Evolutionary conservation across 179 eudicot species (phyloP).

Genomic region (Nepenthes alata): DNA sequence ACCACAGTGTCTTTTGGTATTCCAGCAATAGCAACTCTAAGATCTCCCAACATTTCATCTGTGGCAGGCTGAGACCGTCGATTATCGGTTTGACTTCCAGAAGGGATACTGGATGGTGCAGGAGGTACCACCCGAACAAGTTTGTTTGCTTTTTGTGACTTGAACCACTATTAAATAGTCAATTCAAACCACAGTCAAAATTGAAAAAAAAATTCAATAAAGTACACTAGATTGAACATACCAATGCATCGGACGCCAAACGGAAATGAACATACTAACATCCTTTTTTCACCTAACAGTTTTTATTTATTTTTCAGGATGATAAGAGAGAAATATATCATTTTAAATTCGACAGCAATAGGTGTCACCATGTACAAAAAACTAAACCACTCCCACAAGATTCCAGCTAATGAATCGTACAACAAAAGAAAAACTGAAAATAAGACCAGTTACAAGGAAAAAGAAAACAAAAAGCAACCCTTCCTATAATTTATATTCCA

Average conservation of each 20-base stretch:
- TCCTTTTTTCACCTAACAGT: too few relatives aligned
- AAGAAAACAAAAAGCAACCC: neutral
- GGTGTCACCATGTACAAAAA: too few relatives aligned
- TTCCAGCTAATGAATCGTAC: too few relatives aligned
- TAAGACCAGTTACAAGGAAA: neutral
- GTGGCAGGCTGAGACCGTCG: conserved; percentile 34
- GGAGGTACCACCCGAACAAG: conserved; percentile 59
- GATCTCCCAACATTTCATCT: conserved; percentile 53
- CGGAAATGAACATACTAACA: too few relatives aligned
- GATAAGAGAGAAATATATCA: too few relatives aligned
- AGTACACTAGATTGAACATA: neutral
- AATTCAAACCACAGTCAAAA: conserved; percentile 6
- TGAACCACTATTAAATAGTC: conserved; percentile 57
- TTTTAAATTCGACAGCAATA: too few relatives aligned
- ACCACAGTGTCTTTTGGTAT: conserved; percentile 51
- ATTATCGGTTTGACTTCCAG: conserved; percentile 35
- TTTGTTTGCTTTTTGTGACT: conserved; percentile 61
- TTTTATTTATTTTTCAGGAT: too few relatives aligned
- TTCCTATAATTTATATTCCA: neutral
- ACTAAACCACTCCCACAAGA: too few relatives aligned
- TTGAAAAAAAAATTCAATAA: neutral
- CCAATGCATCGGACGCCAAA: too few relatives aligned
- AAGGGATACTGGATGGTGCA: conserved; percentile 24
- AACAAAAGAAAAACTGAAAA: too few relatives aligned
- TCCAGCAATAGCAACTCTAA: conserved; percentile 57